Percentiles rank a stretch among this genome's conserved stretches.
These are phyloP conservation scores for Triangularia setosa DNA, from an alignment of 2,329 filamentous ascomycete species.

Conservation along the genomic window DNA sequence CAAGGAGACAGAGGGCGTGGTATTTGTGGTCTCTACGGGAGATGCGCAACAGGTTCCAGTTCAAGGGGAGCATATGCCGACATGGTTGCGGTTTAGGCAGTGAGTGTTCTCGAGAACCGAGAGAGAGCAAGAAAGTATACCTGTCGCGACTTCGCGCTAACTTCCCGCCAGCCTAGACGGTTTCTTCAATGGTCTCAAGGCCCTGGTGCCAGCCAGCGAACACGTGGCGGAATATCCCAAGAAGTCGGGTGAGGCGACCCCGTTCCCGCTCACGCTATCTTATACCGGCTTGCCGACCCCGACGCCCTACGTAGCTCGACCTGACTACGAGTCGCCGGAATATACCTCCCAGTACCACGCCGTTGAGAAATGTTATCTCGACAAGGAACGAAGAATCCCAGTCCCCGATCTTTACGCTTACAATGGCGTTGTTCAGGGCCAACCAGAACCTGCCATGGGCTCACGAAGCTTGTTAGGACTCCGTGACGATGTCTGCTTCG, in stretches of 20 bases:
- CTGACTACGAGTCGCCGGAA: conserved; percentile 53
- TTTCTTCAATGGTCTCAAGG: conserved; percentile 75
- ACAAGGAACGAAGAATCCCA: conserved; percentile 52
- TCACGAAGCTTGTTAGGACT: conserved; percentile 72
- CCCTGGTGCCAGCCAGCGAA: conserved; percentile 58
- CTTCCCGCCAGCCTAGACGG: conserved; percentile 61
- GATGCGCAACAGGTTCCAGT: background rate
- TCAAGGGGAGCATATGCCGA: conserved; percentile 29
- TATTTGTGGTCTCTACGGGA: conserved; percentile 14
- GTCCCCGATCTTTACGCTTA: conserved; percentile 65
- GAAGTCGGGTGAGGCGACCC: conserved; percentile 32
- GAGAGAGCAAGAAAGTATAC: background rate
- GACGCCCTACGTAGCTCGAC: conserved; percentile 64
- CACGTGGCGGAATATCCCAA: conserved; percentile 73
- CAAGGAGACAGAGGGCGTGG: background rate
- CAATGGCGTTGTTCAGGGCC: conserved; percentile 66
- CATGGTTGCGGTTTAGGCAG: conserved; percentile 42
- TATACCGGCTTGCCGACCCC: conserved; percentile 42
- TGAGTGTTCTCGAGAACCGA: conserved; percentile 30
- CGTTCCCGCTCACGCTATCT: conserved; percentile 33
- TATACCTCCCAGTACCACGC: conserved; percentile 52
- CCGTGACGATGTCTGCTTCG: conserved; percentile 77
- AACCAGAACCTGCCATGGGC: conserved; percentile 73
- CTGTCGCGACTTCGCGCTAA: background rate
- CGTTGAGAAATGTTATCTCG: conserved; percentile 61